Evolutionary conservation across 495 filamentous ascomycete genomes (phyloP), one percentile per base, ranked within the genome.

Genomic region (Podospora bellae-mahoneyi): DNA sequence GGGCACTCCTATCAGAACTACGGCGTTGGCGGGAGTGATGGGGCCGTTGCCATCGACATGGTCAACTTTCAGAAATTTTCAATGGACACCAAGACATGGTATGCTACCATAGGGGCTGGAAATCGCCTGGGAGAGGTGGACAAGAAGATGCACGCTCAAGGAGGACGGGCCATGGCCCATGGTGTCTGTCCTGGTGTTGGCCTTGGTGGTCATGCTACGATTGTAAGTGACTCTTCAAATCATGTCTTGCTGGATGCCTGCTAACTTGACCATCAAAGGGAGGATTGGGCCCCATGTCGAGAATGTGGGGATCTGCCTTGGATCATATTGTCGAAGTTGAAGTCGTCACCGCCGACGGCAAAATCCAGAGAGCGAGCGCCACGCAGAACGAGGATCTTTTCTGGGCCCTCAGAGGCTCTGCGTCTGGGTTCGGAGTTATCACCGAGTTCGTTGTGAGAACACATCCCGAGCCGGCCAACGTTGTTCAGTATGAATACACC

Each of bases 121-220:
- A 83, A 83, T 5, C 79, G 80, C 19, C 78, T 93, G 1, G 86
- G 87, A 3, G 84, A 91, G 70, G 74, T 94, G 3, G 85, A 86
- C 1, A 66, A 80, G 19, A 81, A 70, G 53, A 77, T 93, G n/a
- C 87, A 85, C 69, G 76, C 85, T 28, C 82, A 86, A 63, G 90
- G 88, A 1, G 79, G 85, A 28, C 80, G 90, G 6, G 90, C 88
- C 16, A 84, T 93, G 5, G 75, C 90, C 0, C 91, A 91, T 69
- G 90, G 89, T 19, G 86, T 86, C 15, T 90, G 86, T 66, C 84
- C 89, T 28, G 78, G 78, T 5, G 80, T 84, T n/a, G 92, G 92
- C 18, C 84, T 90, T 23, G 90, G 88, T 26, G 92, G 92, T 5
- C 92, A 94, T 74, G 83, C 85, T 61, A 89, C 88, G 13, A 84